A percentile compares a stretch with the other conserved stretches of the same genome.
Conservation (phyloP, 495 filamentous ascomycete species). For the Aspergillus campestris region DNA sequence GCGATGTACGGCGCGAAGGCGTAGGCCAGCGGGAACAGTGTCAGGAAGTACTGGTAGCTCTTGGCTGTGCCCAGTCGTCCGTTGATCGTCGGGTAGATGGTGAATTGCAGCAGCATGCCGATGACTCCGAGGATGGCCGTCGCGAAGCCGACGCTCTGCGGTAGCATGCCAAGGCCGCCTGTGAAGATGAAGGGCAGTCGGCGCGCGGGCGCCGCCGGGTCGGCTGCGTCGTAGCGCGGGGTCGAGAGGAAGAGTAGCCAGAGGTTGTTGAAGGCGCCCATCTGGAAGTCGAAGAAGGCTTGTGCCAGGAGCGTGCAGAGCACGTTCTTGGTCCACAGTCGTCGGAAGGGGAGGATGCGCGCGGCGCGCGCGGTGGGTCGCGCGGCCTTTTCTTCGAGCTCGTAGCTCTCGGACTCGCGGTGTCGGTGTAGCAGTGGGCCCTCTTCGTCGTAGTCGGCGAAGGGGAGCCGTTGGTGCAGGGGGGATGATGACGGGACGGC, state of each 20-base stretch:
- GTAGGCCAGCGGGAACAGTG: constrained; percentile 69
- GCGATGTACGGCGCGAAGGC: constrained; percentile 64
- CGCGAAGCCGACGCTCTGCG: constrained; percentile 65
- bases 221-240: constrained; percentile 52
- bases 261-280: constrained; percentile 74
- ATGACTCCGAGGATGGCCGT: constrained; percentile 71
- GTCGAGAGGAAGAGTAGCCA: constrained; percentile 83
- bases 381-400: constrained; percentile 31
- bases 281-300: constrained; percentile 64
- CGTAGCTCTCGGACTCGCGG: constrained; percentile 29
- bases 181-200: constrained; percentile 64
- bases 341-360: constrained; percentile 53
- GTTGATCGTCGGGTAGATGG: constrained; percentile 64
- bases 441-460: constrained; percentile 31
- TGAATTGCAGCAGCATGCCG: constrained; percentile 68
- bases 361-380: constrained; percentile 16
- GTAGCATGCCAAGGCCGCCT: constrained; percentile 69
- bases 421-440: constrained; percentile 23
- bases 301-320: constrained; percentile 57
- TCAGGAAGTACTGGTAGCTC: constrained; percentile 59
- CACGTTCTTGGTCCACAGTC: constrained; percentile 76
- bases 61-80: constrained; percentile 57
- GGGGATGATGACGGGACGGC: constrained; percentile 29
- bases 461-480: constrained; percentile 27
- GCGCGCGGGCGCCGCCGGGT: constrained; percentile 33